These are phyloP conservation scores for Zygotorulaspora florentina DNA, from an alignment of 805 yeast genomes.

Conservation along the genomic window DNA sequence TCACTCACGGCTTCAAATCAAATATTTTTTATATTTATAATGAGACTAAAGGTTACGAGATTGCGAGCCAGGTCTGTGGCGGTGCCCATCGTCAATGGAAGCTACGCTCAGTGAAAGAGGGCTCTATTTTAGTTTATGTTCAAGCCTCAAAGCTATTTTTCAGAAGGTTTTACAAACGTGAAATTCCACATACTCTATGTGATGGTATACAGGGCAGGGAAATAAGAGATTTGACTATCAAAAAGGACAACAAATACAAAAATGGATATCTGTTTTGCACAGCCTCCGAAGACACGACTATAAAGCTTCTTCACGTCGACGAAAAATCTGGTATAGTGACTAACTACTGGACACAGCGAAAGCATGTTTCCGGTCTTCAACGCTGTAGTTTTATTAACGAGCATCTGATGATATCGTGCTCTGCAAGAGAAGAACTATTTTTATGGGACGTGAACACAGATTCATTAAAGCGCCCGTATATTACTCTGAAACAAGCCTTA, in stretches of 20 bases:
- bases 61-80: constrained; percentile 73
- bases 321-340: constrained; percentile 40
- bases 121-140: constrained; percentile 52
- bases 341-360: constrained; percentile 59
- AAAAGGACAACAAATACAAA: constrained; percentile 30
- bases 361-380: constrained; percentile 89
- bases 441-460: constrained; percentile 61
- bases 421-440: constrained; percentile 85
- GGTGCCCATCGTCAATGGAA: constrained; percentile 90
- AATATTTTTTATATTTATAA: constrained; percentile 76
- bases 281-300: constrained; percentile 86
- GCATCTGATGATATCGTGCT: constrained; percentile 48
- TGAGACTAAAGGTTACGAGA: constrained; percentile 68
- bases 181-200: constrained; percentile 36
- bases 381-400: constrained; percentile 58
- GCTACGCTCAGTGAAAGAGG: constrained; percentile 31
- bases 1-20: constrained; percentile 79
- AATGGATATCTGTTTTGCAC: constrained; percentile 51
- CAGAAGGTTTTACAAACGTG: constrained; percentile 31
- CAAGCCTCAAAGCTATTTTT: constrained; percentile 49
- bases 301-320: constrained; percentile 49
- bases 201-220: constrained; percentile 91
- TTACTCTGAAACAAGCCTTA: constrained; percentile 48
- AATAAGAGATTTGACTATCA: constrained; percentile 67
- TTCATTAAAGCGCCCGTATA: constrained; percentile 39